Evolutionary conservation across 2,329 filamentous ascomycete species (phyloP).

Genomic region (Juglanconis juglandina): DNA sequence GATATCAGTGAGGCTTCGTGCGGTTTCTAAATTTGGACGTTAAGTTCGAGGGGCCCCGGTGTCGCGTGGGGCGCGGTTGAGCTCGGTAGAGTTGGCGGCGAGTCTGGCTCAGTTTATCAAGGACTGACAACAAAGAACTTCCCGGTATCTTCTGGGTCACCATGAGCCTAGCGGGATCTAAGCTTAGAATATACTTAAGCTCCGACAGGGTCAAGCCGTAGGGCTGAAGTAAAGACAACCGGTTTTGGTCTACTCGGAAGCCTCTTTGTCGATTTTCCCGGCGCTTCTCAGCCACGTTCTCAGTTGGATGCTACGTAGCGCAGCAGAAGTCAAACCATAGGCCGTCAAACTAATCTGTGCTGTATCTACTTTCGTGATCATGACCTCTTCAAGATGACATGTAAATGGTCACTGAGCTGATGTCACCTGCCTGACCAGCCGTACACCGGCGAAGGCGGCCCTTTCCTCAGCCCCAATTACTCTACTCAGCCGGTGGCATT

Average conservation of each 20-base stretch:
- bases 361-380: no score
- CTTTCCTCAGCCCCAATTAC: conserved; percentile 7
- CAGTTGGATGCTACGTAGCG: conserved; percentile 11
- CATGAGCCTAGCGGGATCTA: neutral
- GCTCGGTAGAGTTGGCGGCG: neutral
- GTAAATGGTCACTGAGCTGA: neutral
- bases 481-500: neutral
- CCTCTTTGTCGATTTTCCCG: neutral
- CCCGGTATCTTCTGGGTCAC: neutral
- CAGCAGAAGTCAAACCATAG: neutral
- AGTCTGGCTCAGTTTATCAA: neutral
- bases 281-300: conserved; percentile 7
- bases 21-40: no score
- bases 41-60: no score
- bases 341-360: neutral
- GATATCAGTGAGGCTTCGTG: no score
- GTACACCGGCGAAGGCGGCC: neutral
- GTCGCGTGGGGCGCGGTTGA: no score
- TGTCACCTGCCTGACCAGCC: neutral
- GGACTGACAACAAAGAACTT: neutral
- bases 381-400: no score
- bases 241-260: neutral
- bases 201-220: neutral
- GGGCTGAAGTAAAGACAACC: conserved; percentile 1
- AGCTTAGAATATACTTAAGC: conserved; percentile 6